These are phyloP conservation scores for Floccularia luteovirens DNA, from an alignment of 768 basidiomycete species.

Conservation along the genomic window DNA sequence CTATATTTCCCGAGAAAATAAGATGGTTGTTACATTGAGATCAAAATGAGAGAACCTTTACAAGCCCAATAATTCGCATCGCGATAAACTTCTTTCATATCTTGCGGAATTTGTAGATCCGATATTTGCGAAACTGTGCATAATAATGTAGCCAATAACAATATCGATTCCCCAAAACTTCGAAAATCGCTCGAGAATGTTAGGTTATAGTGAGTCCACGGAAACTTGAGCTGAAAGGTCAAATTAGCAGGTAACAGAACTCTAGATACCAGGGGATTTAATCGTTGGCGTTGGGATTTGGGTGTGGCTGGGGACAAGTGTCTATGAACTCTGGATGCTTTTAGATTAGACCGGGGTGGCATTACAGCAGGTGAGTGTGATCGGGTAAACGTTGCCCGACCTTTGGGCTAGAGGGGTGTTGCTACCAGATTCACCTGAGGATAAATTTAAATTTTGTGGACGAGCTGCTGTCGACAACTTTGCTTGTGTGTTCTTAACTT, in stretches of 20 bases:
- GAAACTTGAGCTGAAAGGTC: constrained; percentile 35
- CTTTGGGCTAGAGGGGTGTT: constrained; percentile 21
- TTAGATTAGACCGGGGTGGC: constrained; percentile 22
- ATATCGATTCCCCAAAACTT: constrained; percentile 52
- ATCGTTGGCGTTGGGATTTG: constrained; percentile 34
- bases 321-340: constrained; percentile 21
- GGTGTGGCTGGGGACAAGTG: constrained; percentile 35
- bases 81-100: constrained; percentile 12
- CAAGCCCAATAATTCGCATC: constrained; percentile 35
- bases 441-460: too few relatives aligned
- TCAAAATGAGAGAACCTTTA: constrained; percentile 34
- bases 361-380: constrained; percentile 58
- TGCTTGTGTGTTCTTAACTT: too few relatives aligned
- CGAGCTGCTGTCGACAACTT: too few relatives aligned
- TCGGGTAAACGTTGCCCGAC: constrained; percentile 53
- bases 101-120: constrained; percentile 18
- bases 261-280: constrained; percentile 13
- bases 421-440: constrained; percentile 30
- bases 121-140: constrained; percentile 46
- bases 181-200: constrained; percentile 54
- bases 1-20: constrained; percentile 20
- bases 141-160: constrained; percentile 58
- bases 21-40: neutral
- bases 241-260: constrained; percentile 42
- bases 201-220: constrained; percentile 30